A percentile compares a stretch with the other conserved stretches of the same genome.
These are phyloP conservation scores for Penicillium atrosanguineum DNA, from an alignment of 495 filamentous ascomycete genomes.

Conservation along the genomic window DNA sequence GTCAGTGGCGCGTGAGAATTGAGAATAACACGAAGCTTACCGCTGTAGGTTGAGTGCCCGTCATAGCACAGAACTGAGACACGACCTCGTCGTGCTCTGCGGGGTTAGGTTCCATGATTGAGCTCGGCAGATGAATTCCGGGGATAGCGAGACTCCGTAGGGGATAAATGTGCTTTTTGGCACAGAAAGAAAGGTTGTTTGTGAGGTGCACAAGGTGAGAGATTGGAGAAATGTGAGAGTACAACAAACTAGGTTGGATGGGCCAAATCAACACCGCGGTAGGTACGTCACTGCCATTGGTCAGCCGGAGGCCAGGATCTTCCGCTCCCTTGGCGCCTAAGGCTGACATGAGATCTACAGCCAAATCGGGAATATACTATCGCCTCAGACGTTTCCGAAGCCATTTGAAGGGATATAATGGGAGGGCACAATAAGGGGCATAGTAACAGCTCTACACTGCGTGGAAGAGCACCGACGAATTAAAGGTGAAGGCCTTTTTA, in stretches of 20 bases:
- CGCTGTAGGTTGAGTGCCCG: slow-evolving; percentile 59
- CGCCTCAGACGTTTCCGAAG: neutral
- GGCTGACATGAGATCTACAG: slow-evolving; percentile 2
- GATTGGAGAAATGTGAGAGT: slow-evolving; percentile 6
- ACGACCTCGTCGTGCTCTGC: slow-evolving; percentile 66
- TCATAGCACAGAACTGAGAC: slow-evolving; percentile 70
- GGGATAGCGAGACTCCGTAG: neutral
- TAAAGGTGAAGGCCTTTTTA: too few relatives aligned
- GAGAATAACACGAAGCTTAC: slow-evolving; percentile 42
- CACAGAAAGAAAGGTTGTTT: neutral
- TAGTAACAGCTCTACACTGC: too few relatives aligned
- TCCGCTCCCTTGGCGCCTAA: slow-evolving; percentile 21
- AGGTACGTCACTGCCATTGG: slow-evolving; percentile 51
- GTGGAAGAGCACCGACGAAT: too few relatives aligned
- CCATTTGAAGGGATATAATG: too few relatives aligned
- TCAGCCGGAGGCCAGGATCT: slow-evolving; percentile 37
- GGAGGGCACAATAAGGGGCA: too few relatives aligned
- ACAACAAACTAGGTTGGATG: slow-evolving; percentile 19
- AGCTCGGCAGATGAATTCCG: slow-evolving; percentile 3
- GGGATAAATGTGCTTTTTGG: neutral
- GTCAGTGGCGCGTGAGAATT: slow-evolving; percentile 1
- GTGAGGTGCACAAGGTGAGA: neutral
- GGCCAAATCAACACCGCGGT: slow-evolving; percentile 16
- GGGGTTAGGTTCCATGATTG: slow-evolving; percentile 54
- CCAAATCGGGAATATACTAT: neutral